A percentile compares a stretch with the other conserved stretches of the same genome.
Evolutionary conservation across 768 basidiomycete genomes (phyloP).

Genomic region (Leucocoprinus birnbaumii): DNA sequence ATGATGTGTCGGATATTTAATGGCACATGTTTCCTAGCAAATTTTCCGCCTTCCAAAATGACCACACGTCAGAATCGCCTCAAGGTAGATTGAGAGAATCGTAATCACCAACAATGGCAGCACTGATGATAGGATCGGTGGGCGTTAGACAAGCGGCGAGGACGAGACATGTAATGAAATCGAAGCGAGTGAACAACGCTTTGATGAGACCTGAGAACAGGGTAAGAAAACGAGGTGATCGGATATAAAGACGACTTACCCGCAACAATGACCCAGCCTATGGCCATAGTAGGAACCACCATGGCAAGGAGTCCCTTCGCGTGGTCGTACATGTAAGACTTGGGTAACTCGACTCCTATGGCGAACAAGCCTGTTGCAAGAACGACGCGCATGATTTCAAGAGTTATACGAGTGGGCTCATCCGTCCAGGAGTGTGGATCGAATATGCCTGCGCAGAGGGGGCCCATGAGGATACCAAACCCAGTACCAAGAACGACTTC

Average conservation of each 20-base stretch:
- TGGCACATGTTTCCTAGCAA: slow-evolving; percentile 31
- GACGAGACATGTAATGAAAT: slow-evolving; percentile 74
- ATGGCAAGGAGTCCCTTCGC: slow-evolving; percentile 65
- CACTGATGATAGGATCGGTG: slow-evolving; percentile 93
- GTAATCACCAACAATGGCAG: slow-evolving; percentile 64
- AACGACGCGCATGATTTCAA: slow-evolving; percentile 84
- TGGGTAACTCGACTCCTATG: slow-evolving; percentile 91
- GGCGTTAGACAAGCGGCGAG: slow-evolving; percentile 90
- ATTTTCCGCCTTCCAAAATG: slow-evolving; percentile 54
- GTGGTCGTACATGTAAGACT: slow-evolving; percentile 79
- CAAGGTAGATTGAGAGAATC: too few species aligned
- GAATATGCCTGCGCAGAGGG: slow-evolving; percentile 67
- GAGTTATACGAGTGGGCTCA: slow-evolving; percentile 57
- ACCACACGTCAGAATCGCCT: too few species aligned
- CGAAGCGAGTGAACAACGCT: slow-evolving; percentile 67
- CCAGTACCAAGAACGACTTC: slow-evolving; percentile 91
- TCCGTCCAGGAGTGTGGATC: slow-evolving; percentile 74
- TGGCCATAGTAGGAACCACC: slow-evolving; percentile 83
- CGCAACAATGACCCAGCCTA: slow-evolving; percentile 79
- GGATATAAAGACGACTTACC: slow-evolving; percentile 32
- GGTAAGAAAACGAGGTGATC: background rate
- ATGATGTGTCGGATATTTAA: slow-evolving; percentile 75
- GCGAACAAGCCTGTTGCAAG: slow-evolving; percentile 93
- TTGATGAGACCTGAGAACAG: slow-evolving; percentile 55
- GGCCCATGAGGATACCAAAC: slow-evolving; percentile 66